Evolutionary conservation across 495 filamentous ascomycete genomes (phyloP), one percentile per base, ranked within the genome.

Genomic region (Aspergillus nidulans): DNA sequence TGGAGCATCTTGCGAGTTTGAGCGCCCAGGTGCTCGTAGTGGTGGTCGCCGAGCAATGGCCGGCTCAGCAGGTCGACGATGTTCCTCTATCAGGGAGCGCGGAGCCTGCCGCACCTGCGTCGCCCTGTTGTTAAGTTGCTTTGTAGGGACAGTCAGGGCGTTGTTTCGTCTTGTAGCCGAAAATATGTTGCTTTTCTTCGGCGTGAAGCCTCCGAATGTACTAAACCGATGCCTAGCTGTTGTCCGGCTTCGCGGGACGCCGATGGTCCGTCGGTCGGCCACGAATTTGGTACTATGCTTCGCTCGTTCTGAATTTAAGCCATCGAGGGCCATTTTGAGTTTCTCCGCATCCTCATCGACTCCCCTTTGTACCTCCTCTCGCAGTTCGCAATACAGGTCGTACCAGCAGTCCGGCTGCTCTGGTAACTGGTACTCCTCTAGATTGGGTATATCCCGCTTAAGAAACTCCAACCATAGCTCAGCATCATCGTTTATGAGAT

Each of bases 381-480:
- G 57, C 18, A 82, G 68, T 47, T 78, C 75, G 56, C 69, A 69
- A 65, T 91, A 90, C 9, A 88, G 65, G 36, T 85, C 79, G 53
- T 82, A 81, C 85, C 86, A 90, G 38, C 76, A 78, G 12, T 73
- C 68, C 0, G 81, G 73, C 49, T 84, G 69, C 42, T 75, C 70
- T 12, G 85, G 87, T 18, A 80, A 51, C 25, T 79, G 75, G 46
- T 77, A 77, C 60, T 81, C 62, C 7, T 83, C 66, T 79, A 81
- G 87, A 38, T 75, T 67, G 3, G 82, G 82, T 52, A 89, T 81
- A 60, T 90, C 84, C 24, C 83, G 78, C 39, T 78, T 81, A 64
- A 91, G 87, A 65, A 90, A 81, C 10, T 77, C 72, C 3, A 75
- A 60, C 88, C 88, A 91, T 41, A 90, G 65, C 60, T 89, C 86